These are phyloP conservation scores for Xylaria sp. DNA, from an alignment of 2,329 filamentous ascomycete species.

Conservation along the genomic window DNA sequence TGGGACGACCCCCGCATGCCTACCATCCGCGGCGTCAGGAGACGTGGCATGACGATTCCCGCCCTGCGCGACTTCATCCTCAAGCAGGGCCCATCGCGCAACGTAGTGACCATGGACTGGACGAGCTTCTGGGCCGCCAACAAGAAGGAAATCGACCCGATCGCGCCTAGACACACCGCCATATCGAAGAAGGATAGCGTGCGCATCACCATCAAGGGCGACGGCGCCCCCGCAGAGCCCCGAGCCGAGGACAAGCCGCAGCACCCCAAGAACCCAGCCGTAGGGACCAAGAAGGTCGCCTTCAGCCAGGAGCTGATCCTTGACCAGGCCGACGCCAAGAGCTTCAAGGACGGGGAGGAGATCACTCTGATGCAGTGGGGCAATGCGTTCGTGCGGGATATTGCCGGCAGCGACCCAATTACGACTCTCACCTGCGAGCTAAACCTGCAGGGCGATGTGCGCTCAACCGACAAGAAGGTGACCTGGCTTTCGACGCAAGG, in stretches of 20 bases:
- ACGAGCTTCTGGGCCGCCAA: constrained; percentile 77
- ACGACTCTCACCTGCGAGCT: constrained; percentile 82
- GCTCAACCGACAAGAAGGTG: constrained; percentile 95
- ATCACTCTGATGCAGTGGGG: constrained; percentile 98
- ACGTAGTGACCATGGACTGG: constrained; percentile 88
- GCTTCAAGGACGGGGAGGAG: constrained; percentile 86
- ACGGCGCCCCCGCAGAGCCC: constrained; percentile 71
- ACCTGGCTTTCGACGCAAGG: constrained; percentile 86
- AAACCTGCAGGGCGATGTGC: constrained; percentile 93
- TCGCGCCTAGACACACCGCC: constrained; percentile 78
- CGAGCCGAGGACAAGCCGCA: constrained; percentile 81
- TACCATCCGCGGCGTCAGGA: constrained; percentile 81
- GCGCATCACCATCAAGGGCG: constrained; percentile 74
- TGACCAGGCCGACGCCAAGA: constrained; percentile 86
- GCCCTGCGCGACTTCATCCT: constrained; percentile 86
- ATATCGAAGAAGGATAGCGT: constrained; percentile 78
- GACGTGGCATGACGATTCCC: constrained; percentile 81
- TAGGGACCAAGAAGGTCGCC: constrained; percentile 87
- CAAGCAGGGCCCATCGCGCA: constrained; percentile 84
- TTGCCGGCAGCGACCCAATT: constrained; percentile 69
- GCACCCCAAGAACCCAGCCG: constrained; percentile 87
- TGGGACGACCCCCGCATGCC: constrained; percentile 92
- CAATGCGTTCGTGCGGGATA: constrained; percentile 81
- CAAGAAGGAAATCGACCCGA: constrained; percentile 84
- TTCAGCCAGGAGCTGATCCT: constrained; percentile 81